Conservation (phyloP, 352 stramenopile species). For the Phytophthora rubi region DNA sequence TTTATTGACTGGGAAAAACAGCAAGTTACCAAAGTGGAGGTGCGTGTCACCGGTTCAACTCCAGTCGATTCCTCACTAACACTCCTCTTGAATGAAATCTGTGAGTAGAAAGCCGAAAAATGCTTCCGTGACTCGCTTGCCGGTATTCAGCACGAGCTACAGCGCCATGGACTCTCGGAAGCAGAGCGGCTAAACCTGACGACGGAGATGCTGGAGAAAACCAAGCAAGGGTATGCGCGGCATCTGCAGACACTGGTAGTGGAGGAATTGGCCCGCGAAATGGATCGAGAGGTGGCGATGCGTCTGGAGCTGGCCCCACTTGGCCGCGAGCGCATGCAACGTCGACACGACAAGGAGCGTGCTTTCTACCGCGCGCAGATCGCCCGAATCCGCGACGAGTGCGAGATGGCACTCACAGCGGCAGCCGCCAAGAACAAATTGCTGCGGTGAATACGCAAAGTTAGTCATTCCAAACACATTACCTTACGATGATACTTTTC, state of each 20-base stretch:
- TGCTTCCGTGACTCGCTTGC: slow-evolving; percentile 57
- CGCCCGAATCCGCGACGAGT: slow-evolving; percentile 64
- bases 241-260: slow-evolving; percentile 60
- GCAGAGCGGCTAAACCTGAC: slow-evolving; percentile 44
- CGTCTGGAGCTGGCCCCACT: slow-evolving; percentile 52
- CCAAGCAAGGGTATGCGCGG: slow-evolving; percentile 60
- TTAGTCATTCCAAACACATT: too few species aligned
- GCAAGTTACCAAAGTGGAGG: slow-evolving; percentile 56
- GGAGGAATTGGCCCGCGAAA: slow-evolving; percentile 72
- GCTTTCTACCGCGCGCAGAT: slow-evolving; percentile 66
- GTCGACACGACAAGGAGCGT: slow-evolving; percentile 60
- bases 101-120: slow-evolving; percentile 54
- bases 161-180: slow-evolving; percentile 47
- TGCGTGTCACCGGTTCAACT: slow-evolving; percentile 14
- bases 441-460: slow-evolving; percentile 46
- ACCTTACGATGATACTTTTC: too few species aligned
- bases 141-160: slow-evolving; percentile 55
- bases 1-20: slow-evolving; percentile 58
- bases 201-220: slow-evolving; percentile 69
- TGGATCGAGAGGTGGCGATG: slow-evolving; percentile 60
- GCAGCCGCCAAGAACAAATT: slow-evolving; percentile 78
- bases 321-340: slow-evolving; percentile 54
- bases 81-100: neutral
- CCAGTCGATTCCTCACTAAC: neutral
- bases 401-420: slow-evolving; percentile 65